phyloP scores from a whole-genome alignment of 2,329 filamentous ascomycete genomes.

The Fusarium sp. region DNA sequence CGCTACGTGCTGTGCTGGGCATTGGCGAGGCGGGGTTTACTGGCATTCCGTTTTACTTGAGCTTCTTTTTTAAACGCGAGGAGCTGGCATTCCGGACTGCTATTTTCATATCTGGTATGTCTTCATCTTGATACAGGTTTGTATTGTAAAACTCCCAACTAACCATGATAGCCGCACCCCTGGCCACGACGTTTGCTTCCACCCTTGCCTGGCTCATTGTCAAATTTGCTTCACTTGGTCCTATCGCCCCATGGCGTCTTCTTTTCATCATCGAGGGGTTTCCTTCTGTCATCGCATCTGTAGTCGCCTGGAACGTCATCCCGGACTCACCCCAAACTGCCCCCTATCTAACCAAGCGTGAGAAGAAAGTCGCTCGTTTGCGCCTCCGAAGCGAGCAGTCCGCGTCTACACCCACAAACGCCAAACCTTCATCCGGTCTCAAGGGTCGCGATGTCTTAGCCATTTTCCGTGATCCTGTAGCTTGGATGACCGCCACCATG shows the following conservation, averaged over 20 bases:
- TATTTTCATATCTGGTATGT: conserved; percentile 80
- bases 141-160: neutral
- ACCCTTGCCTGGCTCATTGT: conserved; percentile 84
- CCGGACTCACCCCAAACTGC: conserved; percentile 80
- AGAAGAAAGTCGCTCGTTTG: conserved; percentile 76
- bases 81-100: conserved; percentile 89
- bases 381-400: conserved; percentile 69
- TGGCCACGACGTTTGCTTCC: conserved; percentile 83
- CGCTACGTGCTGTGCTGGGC: conserved; percentile 68
- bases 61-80: conserved; percentile 71
- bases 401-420: conserved; percentile 30
- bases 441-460: conserved; percentile 67
- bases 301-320: conserved; percentile 78
- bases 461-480: conserved; percentile 52
- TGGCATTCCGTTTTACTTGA: conserved; percentile 72
- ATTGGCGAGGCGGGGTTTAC: conserved; percentile 75
- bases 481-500: conserved; percentile 81
- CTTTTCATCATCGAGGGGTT: conserved; percentile 89
- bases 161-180: conserved; percentile 75
- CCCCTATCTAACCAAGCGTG: conserved; percentile 69
- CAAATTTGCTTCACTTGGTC: conserved; percentile 70
- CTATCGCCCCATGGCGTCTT: conserved; percentile 86
- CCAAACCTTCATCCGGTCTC: conserved; percentile 54
- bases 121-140: conserved; percentile 39
- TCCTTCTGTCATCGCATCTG: conserved; percentile 80